Percentiles rank a stretch among this genome's conserved stretches.
phyloP scores from a whole-genome alignment of 2,329 filamentous ascomycete species.

The Pyrenochaeta sp. region DNA sequence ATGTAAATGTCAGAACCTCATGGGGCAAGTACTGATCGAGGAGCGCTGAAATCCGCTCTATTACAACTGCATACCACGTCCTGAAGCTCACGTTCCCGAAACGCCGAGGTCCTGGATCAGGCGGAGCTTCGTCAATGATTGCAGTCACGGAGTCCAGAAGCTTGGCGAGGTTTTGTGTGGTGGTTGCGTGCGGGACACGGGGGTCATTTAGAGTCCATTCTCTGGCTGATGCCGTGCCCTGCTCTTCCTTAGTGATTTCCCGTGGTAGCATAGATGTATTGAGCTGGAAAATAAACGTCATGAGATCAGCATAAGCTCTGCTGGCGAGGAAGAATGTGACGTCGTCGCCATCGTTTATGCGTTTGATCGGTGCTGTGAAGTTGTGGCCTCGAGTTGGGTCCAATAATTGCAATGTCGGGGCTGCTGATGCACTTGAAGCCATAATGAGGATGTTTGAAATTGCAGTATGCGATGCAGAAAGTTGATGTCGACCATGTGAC shows the following conservation, averaged over 20 bases:
- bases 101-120: slow-evolving; percentile 82
- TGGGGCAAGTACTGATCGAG: slow-evolving; percentile 65
- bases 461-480: not conserved
- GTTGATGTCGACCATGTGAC: slow-evolving; percentile 24
- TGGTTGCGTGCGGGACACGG: slow-evolving; percentile 59
- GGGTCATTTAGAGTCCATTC: slow-evolving; percentile 60
- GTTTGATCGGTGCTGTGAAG: slow-evolving; percentile 77
- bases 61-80: slow-evolving; percentile 78
- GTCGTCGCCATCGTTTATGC: slow-evolving; percentile 85
- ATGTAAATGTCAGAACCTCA: slow-evolving; percentile 53
- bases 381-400: slow-evolving; percentile 27
- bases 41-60: slow-evolving; percentile 65
- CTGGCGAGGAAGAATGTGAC: slow-evolving; percentile 81
- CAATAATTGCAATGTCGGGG: slow-evolving; percentile 33
- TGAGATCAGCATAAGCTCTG: slow-evolving; percentile 85
- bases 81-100: slow-evolving; percentile 95
- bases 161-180: slow-evolving; percentile 70
- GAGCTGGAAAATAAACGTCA: slow-evolving; percentile 86
- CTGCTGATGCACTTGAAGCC: slow-evolving; percentile 18
- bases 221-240: slow-evolving; percentile 53
- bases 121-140: slow-evolving; percentile 80
- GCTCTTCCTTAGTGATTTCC: slow-evolving; percentile 53
- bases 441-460: slow-evolving; percentile 9
- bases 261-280: slow-evolving; percentile 86
- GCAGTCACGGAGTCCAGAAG: slow-evolving; percentile 71